Evolutionary conservation across 2,329 filamentous ascomycete genomes (phyloP).

Genomic region (Cladosporium colombiae): DNA sequence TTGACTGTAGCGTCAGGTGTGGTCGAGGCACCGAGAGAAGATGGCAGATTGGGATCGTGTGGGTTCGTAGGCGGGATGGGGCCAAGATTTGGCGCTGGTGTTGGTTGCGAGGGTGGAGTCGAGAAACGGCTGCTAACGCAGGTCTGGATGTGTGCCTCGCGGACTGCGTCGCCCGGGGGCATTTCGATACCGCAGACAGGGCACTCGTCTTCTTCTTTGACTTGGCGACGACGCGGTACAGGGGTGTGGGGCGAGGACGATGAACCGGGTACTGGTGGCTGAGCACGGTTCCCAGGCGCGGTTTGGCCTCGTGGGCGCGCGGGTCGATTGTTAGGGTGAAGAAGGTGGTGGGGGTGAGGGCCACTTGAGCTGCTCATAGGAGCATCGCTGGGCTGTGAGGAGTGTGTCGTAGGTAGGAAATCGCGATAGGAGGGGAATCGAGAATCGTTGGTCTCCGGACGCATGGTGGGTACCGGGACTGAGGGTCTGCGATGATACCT

Average conservation of each 20-base stretch:
- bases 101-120: conserved; percentile 19
- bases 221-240: conserved; percentile 28
- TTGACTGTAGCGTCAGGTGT: conserved; percentile 19
- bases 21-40: neutral
- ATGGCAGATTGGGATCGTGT: conserved; percentile 4
- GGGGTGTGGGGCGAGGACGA: neutral
- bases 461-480: conserved; percentile 6
- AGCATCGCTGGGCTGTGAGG: neutral
- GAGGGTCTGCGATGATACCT: conserved; percentile 15
- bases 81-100: conserved; percentile 26
- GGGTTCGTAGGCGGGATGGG: conserved; percentile 23
- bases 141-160: conserved; percentile 47
- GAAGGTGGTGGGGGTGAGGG: neutral
- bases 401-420: neutral
- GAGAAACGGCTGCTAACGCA: conserved; percentile 32
- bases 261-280: neutral
- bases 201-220: conserved; percentile 73
- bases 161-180: conserved; percentile 53
- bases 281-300: neutral
- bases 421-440: conserved; percentile 14
- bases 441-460: neutral
- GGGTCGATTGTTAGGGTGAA: conserved; percentile 3
- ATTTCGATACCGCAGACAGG: conserved; percentile 74
- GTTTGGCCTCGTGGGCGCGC: conserved; percentile 1
- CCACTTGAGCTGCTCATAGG: conserved; percentile 6